phyloP scores from a whole-genome alignment of 805 yeast genomes.

The Candida easanensis region DNA sequence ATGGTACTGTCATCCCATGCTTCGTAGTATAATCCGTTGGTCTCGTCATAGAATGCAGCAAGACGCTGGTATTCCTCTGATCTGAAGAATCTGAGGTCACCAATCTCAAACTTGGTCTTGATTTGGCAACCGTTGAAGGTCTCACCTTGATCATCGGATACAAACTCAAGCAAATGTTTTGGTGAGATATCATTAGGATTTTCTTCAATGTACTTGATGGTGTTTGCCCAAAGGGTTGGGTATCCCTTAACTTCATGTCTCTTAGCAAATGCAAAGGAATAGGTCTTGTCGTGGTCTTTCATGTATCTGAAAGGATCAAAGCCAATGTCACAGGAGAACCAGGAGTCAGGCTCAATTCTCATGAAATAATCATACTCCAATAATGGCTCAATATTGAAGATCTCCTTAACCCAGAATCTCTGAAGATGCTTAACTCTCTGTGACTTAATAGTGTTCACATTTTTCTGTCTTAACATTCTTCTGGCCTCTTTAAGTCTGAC shows the following conservation, averaged over 20 bases:
- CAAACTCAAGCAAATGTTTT: conserved; percentile 65
- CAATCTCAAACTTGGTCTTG: conserved; percentile 87
- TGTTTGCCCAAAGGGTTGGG: conserved; percentile 72
- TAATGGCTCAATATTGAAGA: conserved; percentile 42
- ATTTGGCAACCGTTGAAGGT: conserved; percentile 83
- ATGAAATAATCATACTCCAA: conserved; percentile 48
- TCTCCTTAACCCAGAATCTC: conserved; percentile 44
- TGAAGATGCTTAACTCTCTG: conserved; percentile 58
- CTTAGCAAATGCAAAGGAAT: conserved; percentile 63
- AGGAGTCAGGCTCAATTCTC: conserved; percentile 47
- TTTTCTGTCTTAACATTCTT: conserved; percentile 36
- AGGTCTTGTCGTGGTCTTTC: conserved; percentile 49
- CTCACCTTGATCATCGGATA: conserved; percentile 67
- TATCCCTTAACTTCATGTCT: conserved; percentile 71
- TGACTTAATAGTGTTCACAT: conserved; percentile 51
- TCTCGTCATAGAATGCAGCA: conserved; percentile 62
- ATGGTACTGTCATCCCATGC: conserved; percentile 94
- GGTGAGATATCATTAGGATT: conserved; percentile 58
- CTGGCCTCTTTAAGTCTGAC: conserved; percentile 28
- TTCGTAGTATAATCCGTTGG: conserved; percentile 85
- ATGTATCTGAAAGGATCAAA: conserved; percentile 48
- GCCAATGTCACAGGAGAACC: conserved; percentile 44
- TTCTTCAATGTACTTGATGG: conserved; percentile 57
- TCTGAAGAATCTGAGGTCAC: conserved; percentile 70
- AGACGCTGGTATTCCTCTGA: conserved; percentile 63